Conservation (phyloP, 2,329 filamentous ascomycete genomes). For the Botrytis sinoallii region DNA sequence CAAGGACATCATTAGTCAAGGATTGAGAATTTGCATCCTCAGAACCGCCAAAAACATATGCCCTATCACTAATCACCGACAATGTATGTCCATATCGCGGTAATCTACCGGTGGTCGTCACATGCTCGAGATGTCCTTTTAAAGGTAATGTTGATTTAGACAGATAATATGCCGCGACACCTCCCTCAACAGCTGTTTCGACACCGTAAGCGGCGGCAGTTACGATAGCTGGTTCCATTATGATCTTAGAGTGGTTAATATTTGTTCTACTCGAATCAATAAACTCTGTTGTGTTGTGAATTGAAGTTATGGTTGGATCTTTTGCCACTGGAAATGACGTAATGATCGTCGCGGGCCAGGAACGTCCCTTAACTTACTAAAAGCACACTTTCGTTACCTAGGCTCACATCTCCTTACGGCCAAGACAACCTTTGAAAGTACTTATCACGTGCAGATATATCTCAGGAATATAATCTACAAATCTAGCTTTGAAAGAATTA, state of each 20-base stretch:
- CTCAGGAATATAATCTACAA: neutral
- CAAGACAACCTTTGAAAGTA: neutral
- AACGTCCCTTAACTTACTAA: neutral
- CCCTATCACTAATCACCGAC: conserved; percentile 12
- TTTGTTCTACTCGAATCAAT: neutral
- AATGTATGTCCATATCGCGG: conserved; percentile 6
- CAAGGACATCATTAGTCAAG: neutral
- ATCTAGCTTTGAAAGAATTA: neutral
- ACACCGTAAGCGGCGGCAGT: conserved; percentile 5
- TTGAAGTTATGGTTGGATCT: neutral
- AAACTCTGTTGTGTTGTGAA: neutral
- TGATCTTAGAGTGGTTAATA: conserved; percentile 6
- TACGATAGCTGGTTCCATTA: neutral
- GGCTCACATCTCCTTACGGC: neutral
- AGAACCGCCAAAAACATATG: conserved; percentile 13
- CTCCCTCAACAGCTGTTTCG: conserved; percentile 6
- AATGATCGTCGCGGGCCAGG: neutral
- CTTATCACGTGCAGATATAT: neutral
- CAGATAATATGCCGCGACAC: conserved; percentile 10
- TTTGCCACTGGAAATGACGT: neutral
- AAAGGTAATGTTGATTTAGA: conserved; percentile 8
- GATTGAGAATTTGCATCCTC: neutral
- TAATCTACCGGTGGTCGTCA: conserved; percentile 1
- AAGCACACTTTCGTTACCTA: neutral
- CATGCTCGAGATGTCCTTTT: conserved; percentile 5